A percentile compares a stretch with the other conserved stretches of the same genome.
Evolutionary conservation across 768 basidiomycete species (phyloP).

Genomic region (Paxillus rubicundulus): DNA sequence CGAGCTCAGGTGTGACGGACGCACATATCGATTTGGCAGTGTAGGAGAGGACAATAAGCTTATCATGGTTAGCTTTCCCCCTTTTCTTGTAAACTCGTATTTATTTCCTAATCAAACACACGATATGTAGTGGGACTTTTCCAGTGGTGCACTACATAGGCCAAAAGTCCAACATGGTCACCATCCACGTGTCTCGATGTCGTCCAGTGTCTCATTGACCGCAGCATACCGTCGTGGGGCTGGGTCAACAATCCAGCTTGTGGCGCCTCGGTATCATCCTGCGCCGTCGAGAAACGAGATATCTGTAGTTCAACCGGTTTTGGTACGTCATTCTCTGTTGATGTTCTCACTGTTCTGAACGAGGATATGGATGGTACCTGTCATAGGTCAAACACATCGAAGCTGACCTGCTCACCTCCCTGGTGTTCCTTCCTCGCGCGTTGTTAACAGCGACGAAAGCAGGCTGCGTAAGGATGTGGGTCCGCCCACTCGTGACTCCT

Average conservation of each 20-base stretch:
- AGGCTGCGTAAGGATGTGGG: conserved; percentile 83
- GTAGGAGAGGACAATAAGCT: conserved; percentile 97
- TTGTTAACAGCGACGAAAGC: conserved; percentile 76
- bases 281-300: conserved; percentile 91
- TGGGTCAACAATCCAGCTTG: conserved; percentile 56
- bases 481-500: conserved; percentile 59
- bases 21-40: conserved; percentile 92
- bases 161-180: conserved; percentile 74
- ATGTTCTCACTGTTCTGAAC: background rate
- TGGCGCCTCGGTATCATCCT: conserved; percentile 67
- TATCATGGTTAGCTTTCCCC: conserved; percentile 59
- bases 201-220: conserved; percentile 74
- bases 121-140: conserved; percentile 85
- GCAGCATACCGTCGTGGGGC: conserved; percentile 59
- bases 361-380: background rate
- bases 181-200: conserved; percentile 73
- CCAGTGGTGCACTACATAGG: conserved; percentile 84
- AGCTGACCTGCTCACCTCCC: conserved; percentile 67
- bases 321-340: conserved; percentile 47
- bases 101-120: background rate
- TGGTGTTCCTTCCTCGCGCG: conserved; percentile 76
- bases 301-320: conserved; percentile 84
- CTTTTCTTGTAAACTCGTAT: background rate
- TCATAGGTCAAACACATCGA: conserved; percentile 77
- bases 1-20: conserved; percentile 79